Conservation (phyloP, 1,139 yeast genomes). For the Geotrichum bryndzae region DNA sequence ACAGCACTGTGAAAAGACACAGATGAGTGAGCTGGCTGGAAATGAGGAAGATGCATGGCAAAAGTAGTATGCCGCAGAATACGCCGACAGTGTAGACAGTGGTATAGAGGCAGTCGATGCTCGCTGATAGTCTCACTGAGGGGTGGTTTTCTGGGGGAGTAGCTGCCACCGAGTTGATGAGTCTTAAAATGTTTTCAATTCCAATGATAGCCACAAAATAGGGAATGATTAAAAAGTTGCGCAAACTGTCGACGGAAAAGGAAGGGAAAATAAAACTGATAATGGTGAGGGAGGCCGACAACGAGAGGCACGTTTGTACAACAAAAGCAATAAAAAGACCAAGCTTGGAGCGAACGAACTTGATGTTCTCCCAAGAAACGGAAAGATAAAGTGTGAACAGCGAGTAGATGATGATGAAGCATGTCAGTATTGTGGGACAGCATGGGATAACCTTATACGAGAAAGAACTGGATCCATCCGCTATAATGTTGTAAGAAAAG, state of each 20-base stretch:
- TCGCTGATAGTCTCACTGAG: constrained; percentile 34
- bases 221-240: constrained; percentile 34
- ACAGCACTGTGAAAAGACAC: constrained; percentile 39
- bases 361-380: constrained; percentile 48
- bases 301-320: constrained; percentile 45
- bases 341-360: constrained; percentile 50
- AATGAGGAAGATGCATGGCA: constrained; percentile 19
- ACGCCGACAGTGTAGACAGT: constrained; percentile 34
- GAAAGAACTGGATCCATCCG: too few species aligned
- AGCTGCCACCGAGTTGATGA: constrained; percentile 40
- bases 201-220: constrained; percentile 41
- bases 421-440: too few species aligned
- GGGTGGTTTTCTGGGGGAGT: constrained; percentile 42
- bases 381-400: constrained; percentile 35
- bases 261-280: constrained; percentile 37
- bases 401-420: constrained; percentile 27
- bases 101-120: constrained; percentile 36
- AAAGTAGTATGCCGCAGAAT: constrained; percentile 27
- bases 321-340: constrained; percentile 61
- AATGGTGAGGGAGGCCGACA: constrained; percentile 48
- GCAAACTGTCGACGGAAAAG: constrained; percentile 24
- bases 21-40: constrained; percentile 33
- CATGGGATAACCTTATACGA: too few species aligned
- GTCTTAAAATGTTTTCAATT: constrained; percentile 43
- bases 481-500: too few species aligned